Percentiles rank a stretch among this genome's conserved stretches.
Conservation (phyloP, 2,329 filamentous ascomycete species). For the Xylaria sp. region DNA sequence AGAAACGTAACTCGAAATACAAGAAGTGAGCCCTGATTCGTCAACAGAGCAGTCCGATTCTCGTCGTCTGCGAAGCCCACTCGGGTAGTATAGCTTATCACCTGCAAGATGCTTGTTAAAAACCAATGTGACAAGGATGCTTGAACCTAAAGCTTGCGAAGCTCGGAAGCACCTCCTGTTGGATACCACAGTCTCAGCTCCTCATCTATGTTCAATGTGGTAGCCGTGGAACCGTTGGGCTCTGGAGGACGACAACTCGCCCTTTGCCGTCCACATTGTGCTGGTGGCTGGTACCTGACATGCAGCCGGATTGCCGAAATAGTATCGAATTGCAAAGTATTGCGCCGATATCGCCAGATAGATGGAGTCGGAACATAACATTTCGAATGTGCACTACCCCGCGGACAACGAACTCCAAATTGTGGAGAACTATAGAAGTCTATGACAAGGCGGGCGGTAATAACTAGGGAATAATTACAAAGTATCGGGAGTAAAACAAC, state of each 20-base stretch:
- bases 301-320: slow-evolving; percentile 24
- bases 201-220: slow-evolving; percentile 3
- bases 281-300: slow-evolving; percentile 4
- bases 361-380: neutral
- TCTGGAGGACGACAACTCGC: slow-evolving; percentile 25
- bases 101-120: neutral
- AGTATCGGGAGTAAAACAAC: neutral
- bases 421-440: slow-evolving; percentile 17
- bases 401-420: slow-evolving; percentile 7
- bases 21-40: neutral
- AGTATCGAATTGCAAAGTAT: slow-evolving; percentile 23
- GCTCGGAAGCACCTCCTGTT: slow-evolving; percentile 19
- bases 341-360: slow-evolving; percentile 37
- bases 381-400: slow-evolving; percentile 33
- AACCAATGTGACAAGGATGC: slow-evolving; percentile 5
- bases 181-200: slow-evolving; percentile 6
- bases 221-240: slow-evolving; percentile 30
- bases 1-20: neutral
- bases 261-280: slow-evolving; percentile 2
- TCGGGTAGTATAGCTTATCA: neutral
- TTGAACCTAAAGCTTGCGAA: slow-evolving; percentile 25
- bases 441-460: slow-evolving; percentile 3
- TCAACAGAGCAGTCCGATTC: neutral
- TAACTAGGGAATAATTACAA: slow-evolving; percentile 3
- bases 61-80: neutral